Conservation (phyloP, 257 asterid species). For the Forsythia viridissima region DNA sequence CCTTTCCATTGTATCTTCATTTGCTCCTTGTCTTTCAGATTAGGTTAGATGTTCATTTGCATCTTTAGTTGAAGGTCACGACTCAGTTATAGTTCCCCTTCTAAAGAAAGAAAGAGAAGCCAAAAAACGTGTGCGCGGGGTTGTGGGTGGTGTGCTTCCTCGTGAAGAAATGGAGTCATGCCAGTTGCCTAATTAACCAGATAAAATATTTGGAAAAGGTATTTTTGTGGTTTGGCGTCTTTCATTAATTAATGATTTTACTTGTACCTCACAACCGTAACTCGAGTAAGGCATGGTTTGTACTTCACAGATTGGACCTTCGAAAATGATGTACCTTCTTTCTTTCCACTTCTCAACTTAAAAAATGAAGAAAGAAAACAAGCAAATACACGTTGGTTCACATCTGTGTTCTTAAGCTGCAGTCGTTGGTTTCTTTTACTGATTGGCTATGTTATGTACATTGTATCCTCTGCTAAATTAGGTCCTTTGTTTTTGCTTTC, state of each 20-base stretch:
- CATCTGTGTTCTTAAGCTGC: background rate
- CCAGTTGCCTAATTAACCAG: background rate
- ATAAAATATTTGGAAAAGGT: background rate
- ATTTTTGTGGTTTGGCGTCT: background rate
- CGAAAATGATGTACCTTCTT: background rate
- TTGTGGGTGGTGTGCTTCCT: background rate
- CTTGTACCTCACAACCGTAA: background rate
- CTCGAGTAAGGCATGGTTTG: background rate
- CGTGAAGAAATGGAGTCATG: background rate
- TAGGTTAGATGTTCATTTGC: background rate
- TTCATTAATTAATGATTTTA: background rate
- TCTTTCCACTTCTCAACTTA: background rate
- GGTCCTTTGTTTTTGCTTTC: constrained; percentile 4
- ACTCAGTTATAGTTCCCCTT: background rate
- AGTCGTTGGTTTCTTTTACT: constrained; percentile 5
- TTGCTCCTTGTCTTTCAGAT: background rate
- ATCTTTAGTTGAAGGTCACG: background rate
- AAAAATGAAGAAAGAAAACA: background rate
- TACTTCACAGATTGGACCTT: background rate
- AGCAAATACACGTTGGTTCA: background rate
- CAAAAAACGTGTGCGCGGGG: background rate
- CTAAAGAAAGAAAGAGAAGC: background rate
- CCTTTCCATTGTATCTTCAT: background rate
- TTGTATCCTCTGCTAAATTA: background rate
- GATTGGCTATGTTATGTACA: background rate